A percentile compares a stretch with the other conserved stretches of the same genome.
phyloP scores from a whole-genome alignment of 805 yeast species.

The Kodamaea kaohsiungensis region DNA sequence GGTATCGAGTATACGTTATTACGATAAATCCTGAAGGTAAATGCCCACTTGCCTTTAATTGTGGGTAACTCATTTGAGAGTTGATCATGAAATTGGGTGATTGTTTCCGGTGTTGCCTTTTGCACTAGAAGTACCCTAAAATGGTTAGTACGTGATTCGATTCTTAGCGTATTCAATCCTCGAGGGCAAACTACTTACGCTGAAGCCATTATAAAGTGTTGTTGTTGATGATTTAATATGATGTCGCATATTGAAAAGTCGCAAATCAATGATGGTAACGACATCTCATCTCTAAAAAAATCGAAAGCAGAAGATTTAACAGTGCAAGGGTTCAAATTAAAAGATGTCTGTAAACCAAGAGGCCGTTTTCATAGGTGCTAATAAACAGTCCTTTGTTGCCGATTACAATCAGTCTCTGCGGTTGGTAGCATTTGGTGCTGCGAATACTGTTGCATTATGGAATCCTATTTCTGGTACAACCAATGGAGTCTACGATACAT shows the following conservation, averaged over 20 bases:
- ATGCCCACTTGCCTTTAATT: constrained; percentile 62
- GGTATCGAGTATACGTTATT: constrained; percentile 59
- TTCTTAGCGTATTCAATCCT: not conserved
- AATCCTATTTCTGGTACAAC: constrained; percentile 47
- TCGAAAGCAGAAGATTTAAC: not conserved
- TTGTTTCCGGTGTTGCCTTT: constrained; percentile 55
- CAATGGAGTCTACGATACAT: constrained; percentile 53
- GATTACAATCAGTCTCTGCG: constrained; percentile 44
- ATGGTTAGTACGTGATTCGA: constrained; percentile 18
- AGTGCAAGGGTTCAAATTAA: not conserved
- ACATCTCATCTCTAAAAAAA: not conserved
- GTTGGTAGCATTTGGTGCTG: constrained; percentile 72
- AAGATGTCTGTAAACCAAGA: not conserved
- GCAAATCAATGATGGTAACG: not conserved
- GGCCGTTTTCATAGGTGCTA: constrained; percentile 73
- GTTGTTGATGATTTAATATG: not conserved
- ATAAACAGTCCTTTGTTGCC: constrained; percentile 60
- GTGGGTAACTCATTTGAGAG: constrained; percentile 68
- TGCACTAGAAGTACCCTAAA: constrained; percentile 38
- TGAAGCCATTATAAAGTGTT: constrained; percentile 2
- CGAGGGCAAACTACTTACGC: constrained; percentile 3
- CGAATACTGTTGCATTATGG: constrained; percentile 66
- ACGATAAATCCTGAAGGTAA: constrained; percentile 66
- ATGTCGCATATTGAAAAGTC: not conserved
- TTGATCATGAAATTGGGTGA: constrained; percentile 68